Evolutionary conservation across 2,329 filamentous ascomycete genomes (phyloP), one percentile per base, ranked within the genome.

Genomic region (Beauveria australis): DNA sequence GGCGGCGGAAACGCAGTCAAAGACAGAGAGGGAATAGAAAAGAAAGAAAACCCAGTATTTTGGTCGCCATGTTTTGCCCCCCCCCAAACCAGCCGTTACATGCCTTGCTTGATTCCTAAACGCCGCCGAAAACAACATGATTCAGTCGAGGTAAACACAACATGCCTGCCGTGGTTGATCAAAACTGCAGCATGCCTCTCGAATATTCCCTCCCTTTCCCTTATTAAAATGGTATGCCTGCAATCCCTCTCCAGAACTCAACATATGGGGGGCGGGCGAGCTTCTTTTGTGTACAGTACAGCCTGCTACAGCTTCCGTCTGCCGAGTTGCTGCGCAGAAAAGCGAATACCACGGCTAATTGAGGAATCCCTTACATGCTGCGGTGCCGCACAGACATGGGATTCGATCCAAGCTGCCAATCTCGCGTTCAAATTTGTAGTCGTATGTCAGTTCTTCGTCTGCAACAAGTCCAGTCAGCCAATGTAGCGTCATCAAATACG

Each of bases 361-460:
- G 76, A 99, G 90, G 80, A 97, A 99, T 65, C 94, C 94, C 81
- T 99, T 99, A 80, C 94, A 99, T 53, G 91, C 92, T 33, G 92
- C 86, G 48, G 93, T 97, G 63, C 94, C 94, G 75, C 94, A 99
- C 55, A 99, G 86, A 79, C 94, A 99, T 55, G 94, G 94, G 68
- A 99, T 97, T 65, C 94, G 91, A 74, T 99, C 94, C 64, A 92
- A 85, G 67, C 91, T 95, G 70, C 92, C 92, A 70, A 95, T 91
- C 76, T 99, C 94, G 68, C 94, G 89, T 79, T 99, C 94, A 74
- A 99, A 99, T 76, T 99, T 99, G 83, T 99, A 99, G 79, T 99
- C 94, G 78, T 99, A 99, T 2, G 94, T 99, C 73, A 99, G 86
- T 80, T 99, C 94, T 77, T 99, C 94, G 73, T 97, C 94, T 99